Evolutionary conservation across 805 yeast species (phyloP).

Genomic region (Candida yuanshanica): DNA sequence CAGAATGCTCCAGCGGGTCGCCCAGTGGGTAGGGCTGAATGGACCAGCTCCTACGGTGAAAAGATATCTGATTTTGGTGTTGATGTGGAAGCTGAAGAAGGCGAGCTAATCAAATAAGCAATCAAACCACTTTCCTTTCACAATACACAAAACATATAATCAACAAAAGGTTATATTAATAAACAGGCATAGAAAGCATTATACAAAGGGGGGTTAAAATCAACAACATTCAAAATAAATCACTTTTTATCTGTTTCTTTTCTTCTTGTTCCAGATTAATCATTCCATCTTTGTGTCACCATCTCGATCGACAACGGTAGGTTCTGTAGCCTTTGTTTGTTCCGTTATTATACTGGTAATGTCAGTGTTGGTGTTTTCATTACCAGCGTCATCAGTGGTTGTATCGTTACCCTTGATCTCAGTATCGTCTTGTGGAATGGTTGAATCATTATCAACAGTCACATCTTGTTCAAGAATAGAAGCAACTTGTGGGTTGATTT

Average conservation of each 20-base stretch:
- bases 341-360: slow-evolving; percentile 16
- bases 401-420: slow-evolving; percentile 33
- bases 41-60: slow-evolving; percentile 85
- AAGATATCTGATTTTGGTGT: slow-evolving; percentile 82
- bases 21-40: slow-evolving; percentile 35
- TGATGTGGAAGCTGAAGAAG: slow-evolving; percentile 33
- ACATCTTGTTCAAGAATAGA: slow-evolving; percentile 23
- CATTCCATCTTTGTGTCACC: slow-evolving; percentile 28
- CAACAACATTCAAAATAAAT: background rate
- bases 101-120: background rate
- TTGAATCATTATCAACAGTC: slow-evolving; percentile 42
- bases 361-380: slow-evolving; percentile 15
- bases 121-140: no score
- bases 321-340: slow-evolving; percentile 5
- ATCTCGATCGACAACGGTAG: slow-evolving; percentile 21
- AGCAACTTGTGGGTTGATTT: slow-evolving; percentile 18
- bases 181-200: background rate
- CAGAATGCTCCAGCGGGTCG: background rate
- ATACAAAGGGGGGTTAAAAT: slow-evolving; percentile 1
- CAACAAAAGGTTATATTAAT: background rate
- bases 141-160: background rate
- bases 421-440: slow-evolving; percentile 45
- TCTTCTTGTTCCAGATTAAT: slow-evolving; percentile 2
- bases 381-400: slow-evolving; percentile 42
- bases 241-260: no score